Evolutionary conservation across 2,329 filamentous ascomycete genomes (phyloP).

Genomic region (Paecilomyces niveus): DNA sequence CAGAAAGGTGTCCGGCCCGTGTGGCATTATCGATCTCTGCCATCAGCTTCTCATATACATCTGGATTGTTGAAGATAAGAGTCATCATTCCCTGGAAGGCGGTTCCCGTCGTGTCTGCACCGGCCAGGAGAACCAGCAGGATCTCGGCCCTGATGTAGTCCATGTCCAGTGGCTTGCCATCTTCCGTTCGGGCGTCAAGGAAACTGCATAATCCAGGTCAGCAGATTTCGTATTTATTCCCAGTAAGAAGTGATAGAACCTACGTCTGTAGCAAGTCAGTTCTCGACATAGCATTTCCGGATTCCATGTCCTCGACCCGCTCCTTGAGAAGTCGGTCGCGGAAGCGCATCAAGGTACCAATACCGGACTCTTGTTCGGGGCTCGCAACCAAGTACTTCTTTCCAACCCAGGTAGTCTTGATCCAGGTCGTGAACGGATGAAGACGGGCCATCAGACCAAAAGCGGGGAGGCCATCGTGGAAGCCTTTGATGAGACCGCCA

Average conservation of each 20-base stretch:
- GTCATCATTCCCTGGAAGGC: slow-evolving; percentile 43
- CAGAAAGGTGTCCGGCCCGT: slow-evolving; percentile 12
- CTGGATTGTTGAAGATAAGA: slow-evolving; percentile 33
- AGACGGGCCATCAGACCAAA: slow-evolving; percentile 48
- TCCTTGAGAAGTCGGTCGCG: slow-evolving; percentile 47
- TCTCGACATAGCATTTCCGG: slow-evolving; percentile 37
- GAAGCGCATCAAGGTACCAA: slow-evolving; percentile 52
- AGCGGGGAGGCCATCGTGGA: slow-evolving; percentile 46
- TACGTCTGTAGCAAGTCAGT: slow-evolving; percentile 50
- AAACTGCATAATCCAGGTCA: slow-evolving; percentile 10
- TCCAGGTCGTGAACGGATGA: slow-evolving; percentile 48
- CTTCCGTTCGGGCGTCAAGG: slow-evolving; percentile 37
- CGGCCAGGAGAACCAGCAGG: slow-evolving; percentile 45
- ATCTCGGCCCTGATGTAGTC: slow-evolving; percentile 50
- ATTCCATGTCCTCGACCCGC: slow-evolving; percentile 41
- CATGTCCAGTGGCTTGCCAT: slow-evolving; percentile 41
- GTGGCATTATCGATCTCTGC: slow-evolving; percentile 38
- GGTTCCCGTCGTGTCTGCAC: slow-evolving; percentile 48
- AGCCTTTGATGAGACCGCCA: slow-evolving; percentile 47
- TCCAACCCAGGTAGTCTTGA: slow-evolving; percentile 46
- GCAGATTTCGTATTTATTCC: background rate
- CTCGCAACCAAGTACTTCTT: slow-evolving; percentile 45
- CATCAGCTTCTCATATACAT: slow-evolving; percentile 42
- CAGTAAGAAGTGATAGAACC: background rate
- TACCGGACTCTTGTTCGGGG: slow-evolving; percentile 48